phyloP scores from a whole-genome alignment of 2,329 filamentous ascomycete genomes.

The Cryphonectria carpinicola region DNA sequence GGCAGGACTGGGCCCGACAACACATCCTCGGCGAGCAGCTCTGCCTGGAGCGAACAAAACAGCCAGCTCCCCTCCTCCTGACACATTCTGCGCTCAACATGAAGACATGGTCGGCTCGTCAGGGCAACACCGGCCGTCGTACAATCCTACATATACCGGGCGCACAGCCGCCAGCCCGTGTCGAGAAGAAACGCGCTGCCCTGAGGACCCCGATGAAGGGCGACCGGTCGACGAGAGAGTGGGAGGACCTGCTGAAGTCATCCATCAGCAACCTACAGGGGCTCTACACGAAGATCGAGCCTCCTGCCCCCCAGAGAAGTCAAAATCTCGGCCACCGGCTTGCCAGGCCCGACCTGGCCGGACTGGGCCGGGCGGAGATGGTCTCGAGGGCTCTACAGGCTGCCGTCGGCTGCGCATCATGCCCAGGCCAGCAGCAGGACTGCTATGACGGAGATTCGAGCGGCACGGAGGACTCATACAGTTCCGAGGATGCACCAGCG shows the following conservation, averaged over 20 bases:
- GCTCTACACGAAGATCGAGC: conserved; percentile 18
- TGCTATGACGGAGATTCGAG: conserved; percentile 18
- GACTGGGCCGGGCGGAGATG: conserved; percentile 12
- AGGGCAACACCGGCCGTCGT: neutral
- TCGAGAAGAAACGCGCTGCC: conserved; percentile 11
- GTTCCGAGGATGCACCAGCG: conserved; percentile 21
- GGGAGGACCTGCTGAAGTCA: conserved; percentile 21
- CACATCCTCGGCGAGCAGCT: conserved; percentile 24
- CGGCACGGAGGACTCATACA: conserved; percentile 15
- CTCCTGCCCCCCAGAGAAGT: neutral
- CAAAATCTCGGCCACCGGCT: conserved; percentile 12
- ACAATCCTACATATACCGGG: conserved; percentile 6
- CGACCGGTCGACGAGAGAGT: conserved; percentile 17
- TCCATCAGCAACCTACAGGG: conserved; percentile 22
- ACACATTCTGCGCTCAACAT: conserved; percentile 13
- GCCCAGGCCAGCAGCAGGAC: conserved; percentile 15
- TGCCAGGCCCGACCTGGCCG: conserved; percentile 14
- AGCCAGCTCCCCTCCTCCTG: neutral
- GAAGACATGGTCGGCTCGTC: conserved; percentile 17
- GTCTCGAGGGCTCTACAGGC: conserved; percentile 24
- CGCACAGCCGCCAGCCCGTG: conserved; percentile 14
- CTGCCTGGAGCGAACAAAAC: conserved; percentile 16
- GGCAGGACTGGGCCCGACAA: conserved; percentile 24
- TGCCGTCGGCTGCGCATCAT: conserved; percentile 21
- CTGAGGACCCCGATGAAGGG: conserved; percentile 14